Evolutionary conservation across 2,329 filamentous ascomycete species (phyloP).

Genomic region (Chalaropsis ovoidea): DNA sequence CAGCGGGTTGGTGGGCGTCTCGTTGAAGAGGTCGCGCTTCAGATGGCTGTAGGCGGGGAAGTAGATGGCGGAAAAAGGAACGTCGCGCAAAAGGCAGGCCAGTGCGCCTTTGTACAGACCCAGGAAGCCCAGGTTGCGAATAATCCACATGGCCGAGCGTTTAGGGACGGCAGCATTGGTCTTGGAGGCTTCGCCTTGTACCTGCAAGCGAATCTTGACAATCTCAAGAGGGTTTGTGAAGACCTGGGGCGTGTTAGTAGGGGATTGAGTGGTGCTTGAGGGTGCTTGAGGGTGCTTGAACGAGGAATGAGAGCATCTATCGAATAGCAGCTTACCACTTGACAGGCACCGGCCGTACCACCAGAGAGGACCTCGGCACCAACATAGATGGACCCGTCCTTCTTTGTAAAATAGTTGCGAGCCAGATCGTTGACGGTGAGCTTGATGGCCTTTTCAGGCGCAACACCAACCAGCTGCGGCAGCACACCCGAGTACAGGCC

Average conservation of each 20-base stretch:
- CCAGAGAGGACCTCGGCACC: slow-evolving; percentile 73
- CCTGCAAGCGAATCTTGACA: slow-evolving; percentile 96
- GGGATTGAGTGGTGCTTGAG: too few species aligned
- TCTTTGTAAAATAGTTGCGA: slow-evolving; percentile 62
- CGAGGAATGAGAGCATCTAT: not conserved
- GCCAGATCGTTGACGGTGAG: slow-evolving; percentile 95
- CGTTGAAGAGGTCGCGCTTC: slow-evolving; percentile 89
- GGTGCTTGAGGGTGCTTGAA: too few species aligned
- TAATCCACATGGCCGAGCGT: slow-evolving; percentile 95
- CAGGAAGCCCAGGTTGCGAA: slow-evolving; percentile 83
- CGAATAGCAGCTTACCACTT: slow-evolving; percentile 62
- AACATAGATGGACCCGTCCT: slow-evolving; percentile 61
- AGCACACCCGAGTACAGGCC: slow-evolving; percentile 91
- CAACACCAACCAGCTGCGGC: slow-evolving; percentile 91
- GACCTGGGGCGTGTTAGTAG: slow-evolving; percentile 43
- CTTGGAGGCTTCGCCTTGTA: slow-evolving; percentile 93
- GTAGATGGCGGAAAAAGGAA: slow-evolving; percentile 97
- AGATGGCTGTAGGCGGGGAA: slow-evolving; percentile 94
- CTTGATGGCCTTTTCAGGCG: slow-evolving; percentile 99
- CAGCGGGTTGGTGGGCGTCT: slow-evolving; percentile 75
- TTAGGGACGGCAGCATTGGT: slow-evolving; percentile 60
- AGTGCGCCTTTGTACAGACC: slow-evolving; percentile 95
- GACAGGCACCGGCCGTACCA: slow-evolving; percentile 81
- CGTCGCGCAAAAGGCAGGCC: slow-evolving; percentile 87
- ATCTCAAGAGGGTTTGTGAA: slow-evolving; percentile 98